phyloP scores from a whole-genome alignment of 345 rosid species.

The Anastatica hierochuntica region DNA sequence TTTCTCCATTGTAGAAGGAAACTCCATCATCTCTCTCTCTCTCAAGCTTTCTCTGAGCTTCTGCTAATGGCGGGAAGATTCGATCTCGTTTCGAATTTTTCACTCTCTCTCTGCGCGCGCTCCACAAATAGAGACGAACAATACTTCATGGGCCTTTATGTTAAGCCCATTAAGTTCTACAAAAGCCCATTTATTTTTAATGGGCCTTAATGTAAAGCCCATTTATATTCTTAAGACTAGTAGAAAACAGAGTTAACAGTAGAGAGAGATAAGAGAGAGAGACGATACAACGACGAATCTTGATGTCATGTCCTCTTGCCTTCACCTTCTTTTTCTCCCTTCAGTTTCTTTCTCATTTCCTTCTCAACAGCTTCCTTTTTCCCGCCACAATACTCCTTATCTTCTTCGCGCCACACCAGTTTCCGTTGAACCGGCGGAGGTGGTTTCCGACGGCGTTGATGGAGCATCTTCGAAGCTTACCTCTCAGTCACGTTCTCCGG shows the following conservation, averaged over 20 bases:
- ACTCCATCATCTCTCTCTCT: constrained; percentile 28
- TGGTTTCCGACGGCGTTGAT: constrained; percentile 4
- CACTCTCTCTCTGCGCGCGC: background rate
- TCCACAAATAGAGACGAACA: too few species aligned
- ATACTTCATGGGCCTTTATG: too few species aligned
- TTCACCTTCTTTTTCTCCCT: constrained; percentile 7
- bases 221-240: too few species aligned
- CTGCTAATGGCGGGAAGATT: constrained; percentile 38
- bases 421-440: background rate
- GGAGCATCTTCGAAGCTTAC: constrained; percentile 14
- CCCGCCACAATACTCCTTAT: constrained; percentile 17
- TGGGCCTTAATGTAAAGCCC: too few species aligned
- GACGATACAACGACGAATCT: background rate
- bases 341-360: constrained; percentile 8
- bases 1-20: constrained; percentile 59
- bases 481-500: constrained; percentile 26
- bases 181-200: too few species aligned
- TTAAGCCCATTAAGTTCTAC: too few species aligned
- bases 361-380: constrained; percentile 10
- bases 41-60: background rate
- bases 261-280: background rate
- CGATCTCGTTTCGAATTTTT: constrained; percentile 8
- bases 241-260: too few species aligned
- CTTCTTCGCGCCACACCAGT: constrained; percentile 18
- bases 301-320: constrained; percentile 17